phyloP scores from a whole-genome alignment of 1,139 yeast genomes.

The Hemisphaericaspora subhashii region DNA sequence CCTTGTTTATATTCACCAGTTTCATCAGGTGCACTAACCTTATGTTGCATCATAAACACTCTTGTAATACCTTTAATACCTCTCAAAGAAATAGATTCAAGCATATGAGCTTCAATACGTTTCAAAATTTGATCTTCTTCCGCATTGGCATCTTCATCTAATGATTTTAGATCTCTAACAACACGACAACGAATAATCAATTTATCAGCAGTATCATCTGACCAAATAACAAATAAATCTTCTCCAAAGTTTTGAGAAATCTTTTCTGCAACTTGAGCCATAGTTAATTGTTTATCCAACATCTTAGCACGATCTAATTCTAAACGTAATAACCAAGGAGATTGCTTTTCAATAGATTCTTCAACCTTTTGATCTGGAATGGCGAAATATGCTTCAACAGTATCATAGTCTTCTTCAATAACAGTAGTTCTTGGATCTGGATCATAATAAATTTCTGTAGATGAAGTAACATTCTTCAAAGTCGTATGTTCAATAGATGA shows the following conservation, averaged over 20 bases:
- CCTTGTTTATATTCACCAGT: constrained; percentile 86
- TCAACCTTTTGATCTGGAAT: constrained; percentile 98
- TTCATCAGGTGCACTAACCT: constrained; percentile 72
- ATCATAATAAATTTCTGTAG: constrained; percentile 95
- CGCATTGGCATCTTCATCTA: constrained; percentile 92
- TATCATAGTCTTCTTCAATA: constrained; percentile 93
- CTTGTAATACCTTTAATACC: constrained; percentile 95
- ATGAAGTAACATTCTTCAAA: constrained; percentile 91
- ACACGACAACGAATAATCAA: constrained; percentile 97
- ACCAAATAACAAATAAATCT: constrained; percentile 96
- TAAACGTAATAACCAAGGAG: constrained; percentile 96
- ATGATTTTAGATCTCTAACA: constrained; percentile 90
- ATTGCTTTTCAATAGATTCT: constrained; percentile 87
- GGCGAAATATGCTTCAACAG: constrained; percentile 95
- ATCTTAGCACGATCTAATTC: constrained; percentile 98
- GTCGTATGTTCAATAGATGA: constrained; percentile 97
- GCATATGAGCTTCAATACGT: constrained; percentile 94
- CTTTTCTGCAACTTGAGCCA: constrained; percentile 98
- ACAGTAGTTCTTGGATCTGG: constrained; percentile 97
- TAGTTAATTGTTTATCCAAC: constrained; percentile 95
- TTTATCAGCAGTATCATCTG: constrained; percentile 98
- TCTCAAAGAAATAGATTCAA: constrained; percentile 89
- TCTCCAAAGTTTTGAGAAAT: constrained; percentile 92
- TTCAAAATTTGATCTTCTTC: constrained; percentile 97
- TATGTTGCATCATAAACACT: constrained; percentile 92